Evolutionary conservation across 257 asterid genomes (phyloP), one percentile per base, ranked within the genome.

Genomic region (Haberlea rhodopensis): DNA sequence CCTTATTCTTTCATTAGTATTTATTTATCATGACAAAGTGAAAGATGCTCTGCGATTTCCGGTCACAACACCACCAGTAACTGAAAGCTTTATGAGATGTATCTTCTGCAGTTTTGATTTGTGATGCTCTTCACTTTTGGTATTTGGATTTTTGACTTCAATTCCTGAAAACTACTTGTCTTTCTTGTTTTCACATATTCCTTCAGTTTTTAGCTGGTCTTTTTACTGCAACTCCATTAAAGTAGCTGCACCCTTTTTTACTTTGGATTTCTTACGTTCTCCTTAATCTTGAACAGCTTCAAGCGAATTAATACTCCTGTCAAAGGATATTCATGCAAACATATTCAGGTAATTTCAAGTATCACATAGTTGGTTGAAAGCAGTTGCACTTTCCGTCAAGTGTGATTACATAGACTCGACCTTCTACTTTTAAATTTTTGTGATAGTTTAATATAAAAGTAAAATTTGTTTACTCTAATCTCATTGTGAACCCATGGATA

Each of bases 291-390:
- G 72, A 53, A 70, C 96, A 94, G 99, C 84, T 80, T 81, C 68
- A 86, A 2, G 79, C 94, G 87, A 26, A 84, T 94, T 57, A 81
- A 60, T 71, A 83, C 83, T 75, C 97, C 99, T 28, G 96, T 84
- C 57, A 94, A 94, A 80, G 99, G 99, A 67, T 82, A 56, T 57
- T 74, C 85, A 49, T 94, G 99, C 92, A 90, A 86, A 57, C 97
- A 94, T 80, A 82, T 81, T 60, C 96, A 92, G 94, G 99, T 92
- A 80, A 80, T 31, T 43, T 70, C 43, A 70, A 22, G 73, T 60
- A 61, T 64, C 49, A 32, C 57, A 69, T 43, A 10, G 32, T 68
- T 54, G 54, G 48, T 15, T 40, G 24, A 67, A 54, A 23, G 56
- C 60, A 31, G 54, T 57, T 68, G 21, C 60, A 45, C 31, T 25